phyloP scores from a whole-genome alignment of 805 yeast genomes.

The Nakazawaea anatomiae region DNA sequence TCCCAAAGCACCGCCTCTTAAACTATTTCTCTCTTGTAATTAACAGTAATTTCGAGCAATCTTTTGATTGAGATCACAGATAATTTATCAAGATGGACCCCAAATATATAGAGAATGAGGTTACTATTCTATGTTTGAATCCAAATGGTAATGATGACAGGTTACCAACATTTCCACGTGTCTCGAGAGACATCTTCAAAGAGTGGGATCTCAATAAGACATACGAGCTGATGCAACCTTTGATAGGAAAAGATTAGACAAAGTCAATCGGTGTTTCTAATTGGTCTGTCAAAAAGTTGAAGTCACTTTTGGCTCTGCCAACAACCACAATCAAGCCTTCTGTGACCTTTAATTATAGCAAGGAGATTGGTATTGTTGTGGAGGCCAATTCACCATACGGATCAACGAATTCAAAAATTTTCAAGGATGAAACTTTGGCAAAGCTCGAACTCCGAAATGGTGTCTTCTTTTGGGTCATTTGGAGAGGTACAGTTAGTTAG shows the following conservation, averaged over 20 bases:
- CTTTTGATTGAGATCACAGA: too few relatives aligned
- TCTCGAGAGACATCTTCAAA: constrained; percentile 26
- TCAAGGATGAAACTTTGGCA: constrained; percentile 35
- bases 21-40: too few relatives aligned
- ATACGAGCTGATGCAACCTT: constrained; percentile 60
- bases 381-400: constrained; percentile 84
- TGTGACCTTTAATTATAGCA: constrained; percentile 53
- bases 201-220: constrained; percentile 45
- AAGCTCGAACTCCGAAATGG: constrained; percentile 39
- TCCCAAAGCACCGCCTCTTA: too few relatives aligned
- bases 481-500: constrained; percentile 35
- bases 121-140: too few relatives aligned
- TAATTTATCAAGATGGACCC: too few relatives aligned
- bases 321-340: constrained; percentile 55
- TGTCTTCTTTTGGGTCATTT: constrained; percentile 46
- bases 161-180: constrained; percentile 30
- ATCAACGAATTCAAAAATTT: constrained; percentile 47
- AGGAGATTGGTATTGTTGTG: constrained; percentile 45
- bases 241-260: constrained; percentile 46
- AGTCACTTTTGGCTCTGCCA: constrained; percentile 42
- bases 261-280: constrained; percentile 79
- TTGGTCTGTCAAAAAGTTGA: constrained; percentile 50
- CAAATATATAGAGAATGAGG: too few relatives aligned
- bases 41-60: too few relatives aligned
- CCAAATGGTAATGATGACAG: constrained; percentile 1